Evolutionary conservation across 345 rosid genomes (phyloP).

Genomic region (Angophora floribunda): DNA sequence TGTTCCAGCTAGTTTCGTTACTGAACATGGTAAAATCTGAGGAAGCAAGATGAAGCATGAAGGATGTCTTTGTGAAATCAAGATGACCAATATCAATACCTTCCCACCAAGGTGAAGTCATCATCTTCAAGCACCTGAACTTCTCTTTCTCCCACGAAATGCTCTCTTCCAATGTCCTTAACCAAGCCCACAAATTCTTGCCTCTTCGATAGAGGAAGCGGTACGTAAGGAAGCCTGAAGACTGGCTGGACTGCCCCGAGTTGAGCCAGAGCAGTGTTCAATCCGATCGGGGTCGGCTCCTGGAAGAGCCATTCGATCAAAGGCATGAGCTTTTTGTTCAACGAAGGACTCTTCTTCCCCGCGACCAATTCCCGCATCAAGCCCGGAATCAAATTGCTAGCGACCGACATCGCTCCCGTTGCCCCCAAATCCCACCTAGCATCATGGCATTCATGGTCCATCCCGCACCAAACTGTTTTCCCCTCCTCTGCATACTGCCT

Average conservation of each 20-base stretch:
- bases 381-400: conserved; percentile 70
- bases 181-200: conserved; percentile 67
- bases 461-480: conserved; percentile 80
- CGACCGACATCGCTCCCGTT: conserved; percentile 65
- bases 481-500: conserved; percentile 51
- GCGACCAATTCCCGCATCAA: conserved; percentile 56
- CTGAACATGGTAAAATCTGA: not conserved
- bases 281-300: conserved; percentile 79
- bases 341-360: conserved; percentile 43
- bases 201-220: conserved; percentile 56
- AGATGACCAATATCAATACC: not conserved
- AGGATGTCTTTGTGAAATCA: not conserved
- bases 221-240: conserved; percentile 74
- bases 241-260: conserved; percentile 78
- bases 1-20: not conserved
- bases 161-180: conserved; percentile 52
- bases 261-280: conserved; percentile 86
- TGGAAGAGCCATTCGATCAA: conserved; percentile 65
- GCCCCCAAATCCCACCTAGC: conserved; percentile 74
- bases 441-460: conserved; percentile 84
- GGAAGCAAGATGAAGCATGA: not conserved
- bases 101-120: conserved; percentile 53
- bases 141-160: conserved; percentile 68
- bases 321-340: conserved; percentile 64
- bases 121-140: conserved; percentile 71